Conservation (phyloP, 176 grass and related monocot genomes). For the Secale cereale region DNA sequence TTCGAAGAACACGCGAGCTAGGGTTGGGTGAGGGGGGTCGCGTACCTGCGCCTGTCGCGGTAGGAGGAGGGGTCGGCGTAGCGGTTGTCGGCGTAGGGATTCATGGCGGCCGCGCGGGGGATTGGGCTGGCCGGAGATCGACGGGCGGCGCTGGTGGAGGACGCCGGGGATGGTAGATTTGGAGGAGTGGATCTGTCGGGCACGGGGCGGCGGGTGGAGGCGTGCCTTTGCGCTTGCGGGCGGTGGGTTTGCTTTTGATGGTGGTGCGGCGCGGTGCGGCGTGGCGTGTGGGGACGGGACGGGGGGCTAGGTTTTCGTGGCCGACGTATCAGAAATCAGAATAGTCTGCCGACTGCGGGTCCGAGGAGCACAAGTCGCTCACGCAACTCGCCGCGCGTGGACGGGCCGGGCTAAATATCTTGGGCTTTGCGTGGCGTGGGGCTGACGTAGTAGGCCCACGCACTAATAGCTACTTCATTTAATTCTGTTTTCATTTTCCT, state of each 20-base stretch:
- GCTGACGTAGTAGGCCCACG: too few species aligned
- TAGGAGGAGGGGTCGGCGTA: conserved; percentile 91
- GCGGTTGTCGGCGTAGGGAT: conserved; percentile 61
- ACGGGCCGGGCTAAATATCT: background rate
- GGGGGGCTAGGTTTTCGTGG: background rate
- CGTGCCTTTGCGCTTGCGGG: background rate
- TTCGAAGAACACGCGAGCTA: background rate
- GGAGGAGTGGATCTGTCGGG: conserved; percentile 23
- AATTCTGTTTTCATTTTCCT: too few species aligned
- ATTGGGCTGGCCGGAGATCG: background rate
- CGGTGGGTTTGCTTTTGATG: conserved; percentile 23
- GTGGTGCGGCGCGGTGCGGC: background rate
- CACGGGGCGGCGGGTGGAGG: conserved; percentile 25
- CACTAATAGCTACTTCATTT: too few species aligned
- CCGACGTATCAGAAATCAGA: background rate
- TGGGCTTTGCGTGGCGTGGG: background rate
- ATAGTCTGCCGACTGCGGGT: background rate
- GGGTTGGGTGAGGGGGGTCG: conserved; percentile 12
- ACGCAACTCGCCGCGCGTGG: background rate
- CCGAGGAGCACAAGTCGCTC: background rate
- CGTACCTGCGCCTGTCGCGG: conserved; percentile 82
- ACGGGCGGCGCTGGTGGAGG: background rate
- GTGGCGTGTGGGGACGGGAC: conserved; percentile 8
- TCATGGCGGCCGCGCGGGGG: conserved; percentile 41
- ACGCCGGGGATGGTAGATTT: conserved; percentile 5